These are phyloP conservation scores for Tuber brumale DNA, from an alignment of 495 filamentous ascomycete species.

Conservation along the genomic window DNA sequence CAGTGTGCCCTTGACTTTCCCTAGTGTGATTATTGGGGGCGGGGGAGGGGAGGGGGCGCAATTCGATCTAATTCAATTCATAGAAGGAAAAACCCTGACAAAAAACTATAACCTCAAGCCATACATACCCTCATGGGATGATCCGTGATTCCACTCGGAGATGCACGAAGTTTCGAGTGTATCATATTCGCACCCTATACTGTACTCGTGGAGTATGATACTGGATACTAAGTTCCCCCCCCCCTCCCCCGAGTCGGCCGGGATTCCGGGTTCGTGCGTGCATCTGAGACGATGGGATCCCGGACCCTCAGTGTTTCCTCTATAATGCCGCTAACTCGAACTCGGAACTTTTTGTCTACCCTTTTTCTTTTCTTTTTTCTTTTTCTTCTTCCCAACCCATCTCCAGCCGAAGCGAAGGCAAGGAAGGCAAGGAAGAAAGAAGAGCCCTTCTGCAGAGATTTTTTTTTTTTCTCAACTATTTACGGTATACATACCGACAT, in stretches of 20 bases:
- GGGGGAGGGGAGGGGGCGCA: neutral
- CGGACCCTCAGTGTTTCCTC: neutral
- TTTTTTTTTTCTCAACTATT: neutral
- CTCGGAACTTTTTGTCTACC: neutral
- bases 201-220: neutral
- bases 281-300: neutral
- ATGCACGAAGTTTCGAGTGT: neutral
- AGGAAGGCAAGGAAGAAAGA: neutral
- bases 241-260: neutral
- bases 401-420: neutral
- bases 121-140: neutral
- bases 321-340: constrained; percentile 1
- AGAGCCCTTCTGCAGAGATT: neutral
- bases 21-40: neutral
- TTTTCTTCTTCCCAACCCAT: neutral
- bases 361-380: neutral
- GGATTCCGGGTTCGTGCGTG: neutral
- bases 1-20: neutral
- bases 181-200: neutral
- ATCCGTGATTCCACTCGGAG: constrained; percentile 5
- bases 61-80: neutral
- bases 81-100: neutral
- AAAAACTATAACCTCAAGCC: neutral
- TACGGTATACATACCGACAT: constrained; percentile 1
- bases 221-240: neutral